A percentile compares a stretch with the other conserved stretches of the same genome.
phyloP scores from a whole-genome alignment of 1,139 yeast species.

The Candida glucosophila region DNA sequence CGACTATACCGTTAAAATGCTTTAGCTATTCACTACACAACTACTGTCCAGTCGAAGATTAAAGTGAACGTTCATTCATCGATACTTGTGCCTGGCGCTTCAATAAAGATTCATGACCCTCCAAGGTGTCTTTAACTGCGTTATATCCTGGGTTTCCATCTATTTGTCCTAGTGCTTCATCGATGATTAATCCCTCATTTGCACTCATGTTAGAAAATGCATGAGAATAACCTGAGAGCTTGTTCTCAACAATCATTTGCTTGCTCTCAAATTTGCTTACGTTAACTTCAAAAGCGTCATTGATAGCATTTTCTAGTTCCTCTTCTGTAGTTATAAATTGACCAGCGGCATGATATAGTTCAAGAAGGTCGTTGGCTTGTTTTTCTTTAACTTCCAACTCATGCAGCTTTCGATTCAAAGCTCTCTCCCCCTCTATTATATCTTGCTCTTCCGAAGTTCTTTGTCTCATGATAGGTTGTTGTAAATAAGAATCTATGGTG shows the following conservation, averaged over 20 bases:
- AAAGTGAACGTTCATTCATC: slow-evolving; percentile 14
- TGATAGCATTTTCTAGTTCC: slow-evolving; percentile 49
- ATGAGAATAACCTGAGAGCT: slow-evolving; percentile 25
- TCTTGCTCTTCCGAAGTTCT: slow-evolving; percentile 62
- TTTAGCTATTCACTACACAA: too few relatives aligned
- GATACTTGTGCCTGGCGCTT: slow-evolving; percentile 29
- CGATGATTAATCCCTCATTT: slow-evolving; percentile 28
- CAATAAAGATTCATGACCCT: slow-evolving; percentile 27
- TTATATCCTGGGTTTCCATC: slow-evolving; percentile 42
- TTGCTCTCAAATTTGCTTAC: slow-evolving; percentile 29
- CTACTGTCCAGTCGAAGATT: too few relatives aligned
- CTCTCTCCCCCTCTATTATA: slow-evolving; percentile 33
- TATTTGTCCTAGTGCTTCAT: slow-evolving; percentile 28
- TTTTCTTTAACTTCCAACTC: slow-evolving; percentile 29
- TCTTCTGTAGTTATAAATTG: slow-evolving; percentile 59
- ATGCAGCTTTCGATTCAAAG: slow-evolving; percentile 23
- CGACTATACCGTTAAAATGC: too few relatives aligned
- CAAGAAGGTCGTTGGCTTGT: slow-evolving; percentile 51
- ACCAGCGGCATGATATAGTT: slow-evolving; percentile 63
- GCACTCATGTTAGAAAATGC: slow-evolving; percentile 17
- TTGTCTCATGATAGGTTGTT: slow-evolving; percentile 62
- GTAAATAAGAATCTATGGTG: slow-evolving; percentile 60
- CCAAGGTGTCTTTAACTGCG: slow-evolving; percentile 31
- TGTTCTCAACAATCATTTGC: slow-evolving; percentile 27
- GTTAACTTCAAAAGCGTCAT: slow-evolving; percentile 45